phyloP scores from a whole-genome alignment of 2,329 filamentous ascomycete genomes.

The Zymoseptoria pseudotritici region DNA sequence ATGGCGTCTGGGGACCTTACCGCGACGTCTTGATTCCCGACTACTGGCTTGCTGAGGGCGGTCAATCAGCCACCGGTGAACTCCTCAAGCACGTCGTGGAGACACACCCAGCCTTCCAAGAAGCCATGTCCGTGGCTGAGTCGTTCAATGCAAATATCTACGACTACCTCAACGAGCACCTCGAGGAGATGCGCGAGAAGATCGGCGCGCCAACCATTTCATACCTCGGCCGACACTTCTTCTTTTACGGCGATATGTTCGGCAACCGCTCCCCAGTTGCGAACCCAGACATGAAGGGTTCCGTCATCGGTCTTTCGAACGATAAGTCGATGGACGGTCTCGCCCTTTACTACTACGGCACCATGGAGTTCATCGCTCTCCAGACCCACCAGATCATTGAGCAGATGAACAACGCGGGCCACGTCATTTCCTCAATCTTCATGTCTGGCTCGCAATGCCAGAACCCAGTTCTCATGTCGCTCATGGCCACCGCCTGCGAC shows the following conservation, averaged over 20 bases:
- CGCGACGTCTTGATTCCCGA: constrained; percentile 84
- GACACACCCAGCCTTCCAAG: constrained; percentile 82
- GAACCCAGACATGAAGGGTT: constrained; percentile 86
- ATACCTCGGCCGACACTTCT: constrained; percentile 85
- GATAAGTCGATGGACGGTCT: constrained; percentile 84
- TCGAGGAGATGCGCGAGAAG: constrained; percentile 66
- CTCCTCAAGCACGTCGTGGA: constrained; percentile 90
- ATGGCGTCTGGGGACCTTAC: constrained; percentile 96
- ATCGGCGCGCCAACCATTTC: constrained; percentile 66
- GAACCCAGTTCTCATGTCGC: constrained; percentile 82
- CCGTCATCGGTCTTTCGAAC: constrained; percentile 75
- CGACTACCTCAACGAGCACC: constrained; percentile 84
- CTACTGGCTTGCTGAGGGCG: constrained; percentile 96
- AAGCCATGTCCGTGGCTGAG: constrained; percentile 70
- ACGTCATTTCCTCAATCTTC: constrained; percentile 86
- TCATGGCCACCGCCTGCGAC: constrained; percentile 82
- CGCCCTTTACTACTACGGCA: constrained; percentile 86
- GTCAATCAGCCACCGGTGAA: constrained; percentile 92
- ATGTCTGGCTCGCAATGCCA: constrained; percentile 98
- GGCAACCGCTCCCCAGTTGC: constrained; percentile 93
- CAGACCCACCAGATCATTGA: constrained; percentile 95
- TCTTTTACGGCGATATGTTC: constrained; percentile 97
- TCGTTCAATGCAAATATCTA: constrained; percentile 85
- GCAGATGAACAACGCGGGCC: constrained; percentile 84
- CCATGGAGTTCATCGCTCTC: constrained; percentile 96